These are phyloP conservation scores for Oryza longistaminata DNA, from an alignment of 176 grass and related monocot species.

Conservation along the genomic window DNA sequence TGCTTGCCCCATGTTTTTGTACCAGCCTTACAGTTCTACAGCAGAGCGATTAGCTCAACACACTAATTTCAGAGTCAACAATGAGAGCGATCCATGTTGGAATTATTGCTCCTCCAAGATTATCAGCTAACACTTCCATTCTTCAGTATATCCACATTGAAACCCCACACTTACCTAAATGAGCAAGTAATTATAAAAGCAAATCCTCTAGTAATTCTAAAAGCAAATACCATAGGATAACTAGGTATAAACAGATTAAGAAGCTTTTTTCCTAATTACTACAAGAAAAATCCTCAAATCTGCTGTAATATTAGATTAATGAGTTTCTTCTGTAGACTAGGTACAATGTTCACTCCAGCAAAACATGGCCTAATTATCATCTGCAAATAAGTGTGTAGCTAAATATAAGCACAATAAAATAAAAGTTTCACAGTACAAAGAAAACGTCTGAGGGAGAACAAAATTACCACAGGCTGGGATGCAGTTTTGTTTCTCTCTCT, in stretches of 20 bases:
- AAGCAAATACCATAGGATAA: neutral
- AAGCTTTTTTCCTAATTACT: neutral
- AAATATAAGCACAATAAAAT: slow-evolving; percentile 1
- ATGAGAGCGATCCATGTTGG: slow-evolving; percentile 1
- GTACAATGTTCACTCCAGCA: neutral
- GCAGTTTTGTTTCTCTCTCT: slow-evolving; percentile 36
- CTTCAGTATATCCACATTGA: neutral
- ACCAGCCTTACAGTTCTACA: slow-evolving; percentile 4
- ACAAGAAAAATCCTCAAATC: slow-evolving; percentile 17
- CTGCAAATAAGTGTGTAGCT: neutral
- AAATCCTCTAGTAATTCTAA: neutral
- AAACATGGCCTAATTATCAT: slow-evolving; percentile 6
- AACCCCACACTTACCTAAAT: neutral
- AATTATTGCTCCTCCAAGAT: neutral
- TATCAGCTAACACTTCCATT: slow-evolving; percentile 6
- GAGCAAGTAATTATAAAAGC: neutral
- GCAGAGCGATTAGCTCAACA: neutral
- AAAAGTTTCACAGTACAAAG: neutral
- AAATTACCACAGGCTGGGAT: slow-evolving; percentile 62
- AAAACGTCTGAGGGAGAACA: slow-evolving; percentile 19
- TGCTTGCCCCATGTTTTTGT: neutral
- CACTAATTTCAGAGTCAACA: neutral
- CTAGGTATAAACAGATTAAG: neutral
- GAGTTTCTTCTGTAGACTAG: neutral
- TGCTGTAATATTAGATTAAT: neutral